Evolutionary conservation across 257 asterid species (phyloP).

Genomic region (Striga asiatica): DNA sequence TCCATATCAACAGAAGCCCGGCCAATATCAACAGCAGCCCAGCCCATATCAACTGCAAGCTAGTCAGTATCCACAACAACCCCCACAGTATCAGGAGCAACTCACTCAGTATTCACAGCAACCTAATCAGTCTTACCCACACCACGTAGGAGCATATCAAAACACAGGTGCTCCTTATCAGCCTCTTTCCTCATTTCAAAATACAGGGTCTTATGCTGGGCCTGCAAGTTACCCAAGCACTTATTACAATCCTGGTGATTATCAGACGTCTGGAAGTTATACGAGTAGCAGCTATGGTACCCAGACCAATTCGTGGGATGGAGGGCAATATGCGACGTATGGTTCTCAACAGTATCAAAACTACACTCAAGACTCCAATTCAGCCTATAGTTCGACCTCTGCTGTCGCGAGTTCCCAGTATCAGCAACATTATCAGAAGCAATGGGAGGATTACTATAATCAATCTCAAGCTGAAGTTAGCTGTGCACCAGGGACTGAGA

Average conservation of each 20-base stretch:
- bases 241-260: conserved; percentile 99
- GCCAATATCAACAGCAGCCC: conserved; percentile 21
- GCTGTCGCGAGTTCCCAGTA: conserved; percentile 55
- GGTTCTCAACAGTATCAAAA: conserved; percentile 65
- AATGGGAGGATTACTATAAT: conserved; percentile 89
- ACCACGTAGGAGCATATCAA: conserved; percentile 75
- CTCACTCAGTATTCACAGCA: conserved; percentile 17
- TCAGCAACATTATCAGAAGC: conserved; percentile 70
- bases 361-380: conserved; percentile 56
- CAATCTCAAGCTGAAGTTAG: conserved; percentile 85
- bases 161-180: conserved; percentile 99
- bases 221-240: conserved; percentile 99
- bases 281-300: conserved; percentile 60
- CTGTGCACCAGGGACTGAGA: conserved; percentile 99
- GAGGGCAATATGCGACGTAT: conserved; percentile 67
- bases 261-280: conserved; percentile 98
- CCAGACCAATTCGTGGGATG: conserved; percentile 75
- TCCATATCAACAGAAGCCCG: conserved; percentile 37
- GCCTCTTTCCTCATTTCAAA: conserved; percentile 99
- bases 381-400: conserved; percentile 59
- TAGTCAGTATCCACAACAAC: conserved; percentile 17
- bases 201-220: conserved; percentile 98
- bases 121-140: conserved; percentile 46
- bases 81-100: conserved; percentile 14
- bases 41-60: conserved; percentile 14